Evolutionary conservation across 768 basidiomycete species (phyloP).

Genomic region (Phlebiopsis flavidoalba): DNA sequence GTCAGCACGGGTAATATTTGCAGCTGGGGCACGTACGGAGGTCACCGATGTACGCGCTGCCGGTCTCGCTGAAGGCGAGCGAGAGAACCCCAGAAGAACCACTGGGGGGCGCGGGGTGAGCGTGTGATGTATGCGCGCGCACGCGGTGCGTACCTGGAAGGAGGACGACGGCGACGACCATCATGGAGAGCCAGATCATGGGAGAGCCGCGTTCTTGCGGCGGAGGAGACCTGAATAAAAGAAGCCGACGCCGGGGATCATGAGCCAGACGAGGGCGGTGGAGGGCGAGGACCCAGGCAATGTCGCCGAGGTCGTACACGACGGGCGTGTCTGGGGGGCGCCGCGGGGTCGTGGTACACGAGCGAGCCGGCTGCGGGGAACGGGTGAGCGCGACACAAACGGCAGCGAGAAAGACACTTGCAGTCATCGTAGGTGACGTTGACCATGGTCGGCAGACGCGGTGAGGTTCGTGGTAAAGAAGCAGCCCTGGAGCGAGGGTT

Average conservation of each 20-base stretch:
- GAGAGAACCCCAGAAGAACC: slow-evolving; percentile 99
- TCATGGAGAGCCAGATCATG: slow-evolving; percentile 81
- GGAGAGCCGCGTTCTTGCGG: slow-evolving; percentile 90
- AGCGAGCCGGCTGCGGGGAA: slow-evolving; percentile 33
- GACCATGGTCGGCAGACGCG: slow-evolving; percentile 18
- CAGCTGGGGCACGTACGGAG: slow-evolving; percentile 45
- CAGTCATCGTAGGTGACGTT: slow-evolving; percentile 40
- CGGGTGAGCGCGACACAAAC: slow-evolving; percentile 7
- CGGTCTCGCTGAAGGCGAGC: slow-evolving; percentile 81
- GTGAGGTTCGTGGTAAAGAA: slow-evolving; percentile 12
- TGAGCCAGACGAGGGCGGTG: slow-evolving; percentile 74
- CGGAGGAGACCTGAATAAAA: slow-evolving; percentile 90
- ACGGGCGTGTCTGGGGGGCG: slow-evolving; percentile 5
- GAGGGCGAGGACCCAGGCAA: slow-evolving; percentile 66
- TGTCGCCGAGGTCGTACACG: slow-evolving; percentile 58
- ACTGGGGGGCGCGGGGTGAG: slow-evolving; percentile 37
- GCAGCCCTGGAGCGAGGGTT: not conserved
- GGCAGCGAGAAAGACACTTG: not conserved
- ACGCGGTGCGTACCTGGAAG: slow-evolving; percentile 57
- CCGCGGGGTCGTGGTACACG: slow-evolving; percentile 22
- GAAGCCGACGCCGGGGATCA: slow-evolving; percentile 67
- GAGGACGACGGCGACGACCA: slow-evolving; percentile 73
- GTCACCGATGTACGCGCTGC: slow-evolving; percentile 74
- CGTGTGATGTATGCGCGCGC: not conserved
- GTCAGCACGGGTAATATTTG: not conserved